A percentile compares a stretch with the other conserved stretches of the same genome.
phyloP scores from a whole-genome alignment of 768 basidiomycete genomes.

The Nevesoporus exiguus region DNA sequence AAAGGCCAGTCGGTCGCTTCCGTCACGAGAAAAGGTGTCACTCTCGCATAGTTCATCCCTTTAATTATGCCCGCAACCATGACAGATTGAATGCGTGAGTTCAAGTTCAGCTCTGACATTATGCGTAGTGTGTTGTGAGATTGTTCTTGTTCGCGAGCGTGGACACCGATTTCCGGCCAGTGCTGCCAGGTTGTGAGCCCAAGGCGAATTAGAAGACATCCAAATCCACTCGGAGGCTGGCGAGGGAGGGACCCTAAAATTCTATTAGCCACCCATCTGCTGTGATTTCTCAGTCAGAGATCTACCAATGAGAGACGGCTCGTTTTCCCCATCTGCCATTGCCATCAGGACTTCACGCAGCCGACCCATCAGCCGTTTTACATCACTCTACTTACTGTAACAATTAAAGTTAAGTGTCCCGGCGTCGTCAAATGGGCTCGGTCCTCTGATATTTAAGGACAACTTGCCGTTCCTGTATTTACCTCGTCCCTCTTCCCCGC shows the following conservation, averaged over 20 bases:
- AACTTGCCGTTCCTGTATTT: slow-evolving; percentile 12
- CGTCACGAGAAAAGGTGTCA: slow-evolving; percentile 9
- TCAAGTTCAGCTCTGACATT: not conserved
- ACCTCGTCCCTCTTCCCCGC: slow-evolving; percentile 8
- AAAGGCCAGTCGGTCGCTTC: slow-evolving; percentile 4
- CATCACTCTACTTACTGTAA: slow-evolving; percentile 28
- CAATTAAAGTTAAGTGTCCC: slow-evolving; percentile 29
- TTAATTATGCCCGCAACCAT: not conserved
- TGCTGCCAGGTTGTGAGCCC: not conserved
- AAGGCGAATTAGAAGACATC: slow-evolving; percentile 4
- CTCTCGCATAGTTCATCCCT: not conserved
- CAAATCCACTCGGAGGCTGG: slow-evolving; percentile 3
- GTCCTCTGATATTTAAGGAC: slow-evolving; percentile 31
- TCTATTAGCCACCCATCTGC: slow-evolving; percentile 26
- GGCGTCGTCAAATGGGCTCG: slow-evolving; percentile 17
- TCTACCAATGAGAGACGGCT: slow-evolving; percentile 20
- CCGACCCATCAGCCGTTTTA: slow-evolving; percentile 32
- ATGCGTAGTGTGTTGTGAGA: not conserved
- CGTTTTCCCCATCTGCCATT: slow-evolving; percentile 19
- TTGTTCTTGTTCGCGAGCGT: not conserved
- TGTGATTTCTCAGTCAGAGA: slow-evolving; percentile 18
- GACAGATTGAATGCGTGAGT: not conserved
- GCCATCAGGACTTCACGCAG: slow-evolving; percentile 19
- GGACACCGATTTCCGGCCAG: not conserved
- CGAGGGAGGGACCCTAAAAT: slow-evolving; percentile 29